Base-by-base conservation (phyloP, 176 grass and related monocot species). In the Ensete glaucum region DNA sequence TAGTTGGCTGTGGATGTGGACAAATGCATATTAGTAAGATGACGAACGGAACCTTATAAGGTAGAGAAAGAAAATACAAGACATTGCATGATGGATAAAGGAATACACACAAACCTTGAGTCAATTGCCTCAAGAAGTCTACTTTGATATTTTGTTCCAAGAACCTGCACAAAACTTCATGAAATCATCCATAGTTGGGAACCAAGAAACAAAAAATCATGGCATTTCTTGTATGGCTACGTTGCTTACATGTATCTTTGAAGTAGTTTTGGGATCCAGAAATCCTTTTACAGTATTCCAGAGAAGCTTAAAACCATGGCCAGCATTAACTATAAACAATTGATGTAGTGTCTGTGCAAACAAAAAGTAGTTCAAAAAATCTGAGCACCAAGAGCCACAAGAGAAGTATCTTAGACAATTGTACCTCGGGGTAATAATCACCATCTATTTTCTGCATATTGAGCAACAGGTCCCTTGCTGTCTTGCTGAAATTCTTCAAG, bases 241-340 rank as follows among this genome's bases (percentile, higher is more conserved):
- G 16, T 24, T 66, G 58, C 81, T 76, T 85, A 98, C 95, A 86
- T 98, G 95, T 77, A 98, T 98, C 88, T 98, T 98, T 15, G 95
- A 89, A 25, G 88, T 88, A 76, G 95, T 98, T 91, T 94, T 98
- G 58, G 95, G 90, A 84, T 98, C 95, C 64, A 98, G 88, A 82
- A 98, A 98, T 9, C 90, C 95, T 81, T 91, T 98, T 16, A 98
- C 84, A 49, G 90, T 98, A 74, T 86, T 98, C 95, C 95, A 98
- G 57, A 98, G 85, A 76, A 85, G 70, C 86, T 98, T 98, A 81
- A 98, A 98, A 43, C 90, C 88, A 82, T 53, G 82, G 29, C 90
- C 90, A 6, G 95, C 95, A 59, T 98, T 98, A 64, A 98, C 88
- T 4, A 98, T 92, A 66, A 98, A 98, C 95, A 98, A 94, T 89